Conservation (phyloP, 306 rosid species). For the Casuarina cunninghamiana region DNA sequence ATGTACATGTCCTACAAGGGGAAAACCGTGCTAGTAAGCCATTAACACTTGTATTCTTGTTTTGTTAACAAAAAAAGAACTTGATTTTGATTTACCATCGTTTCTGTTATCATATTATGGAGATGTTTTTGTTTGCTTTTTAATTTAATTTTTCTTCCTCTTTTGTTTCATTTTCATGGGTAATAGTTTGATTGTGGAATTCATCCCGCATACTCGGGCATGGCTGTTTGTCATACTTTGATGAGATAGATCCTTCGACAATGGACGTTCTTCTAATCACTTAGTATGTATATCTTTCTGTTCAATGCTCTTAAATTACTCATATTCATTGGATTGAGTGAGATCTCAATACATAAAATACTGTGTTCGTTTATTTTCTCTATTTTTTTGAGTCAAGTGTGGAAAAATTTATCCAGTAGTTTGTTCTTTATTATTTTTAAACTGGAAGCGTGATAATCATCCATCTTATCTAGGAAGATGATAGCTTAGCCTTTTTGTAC, state of each 20-base stretch:
- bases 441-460: neutral
- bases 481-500: too few species aligned
- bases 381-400: neutral
- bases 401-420: neutral
- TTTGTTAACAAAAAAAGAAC: neutral
- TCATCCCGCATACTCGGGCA: constrained; percentile 81
- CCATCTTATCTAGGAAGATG: too few species aligned
- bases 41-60: neutral
- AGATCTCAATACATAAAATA: neutral
- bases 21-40: constrained; percentile 55
- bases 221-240: constrained; percentile 95
- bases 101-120: neutral
- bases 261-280: constrained; percentile 89
- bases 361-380: neutral
- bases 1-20: constrained; percentile 79
- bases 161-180: constrained; percentile 3
- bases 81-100: neutral
- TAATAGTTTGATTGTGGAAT: constrained; percentile 88
- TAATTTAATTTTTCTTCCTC: neutral
- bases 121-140: neutral
- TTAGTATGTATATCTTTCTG: constrained; percentile 45
- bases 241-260: constrained; percentile 89
- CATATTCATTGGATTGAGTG: neutral
- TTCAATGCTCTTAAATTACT: neutral
- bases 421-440: neutral